Evolutionary conservation across 1,139 yeast species (phyloP), one percentile per base, ranked within the genome.

Genomic region (Hemisphaericaspora xylofermentans): DNA sequence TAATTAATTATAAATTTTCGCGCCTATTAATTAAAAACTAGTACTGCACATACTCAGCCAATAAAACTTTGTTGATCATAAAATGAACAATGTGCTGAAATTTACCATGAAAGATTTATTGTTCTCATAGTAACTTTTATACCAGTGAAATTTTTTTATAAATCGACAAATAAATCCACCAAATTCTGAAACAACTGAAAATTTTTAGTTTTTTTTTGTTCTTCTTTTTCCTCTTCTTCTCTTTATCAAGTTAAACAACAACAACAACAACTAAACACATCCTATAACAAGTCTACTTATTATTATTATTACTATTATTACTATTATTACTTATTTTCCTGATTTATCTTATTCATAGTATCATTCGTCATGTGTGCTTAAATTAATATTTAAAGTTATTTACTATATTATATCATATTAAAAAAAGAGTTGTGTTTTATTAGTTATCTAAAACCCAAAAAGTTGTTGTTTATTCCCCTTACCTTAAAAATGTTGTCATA

Each of bases 291-390:
- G 36, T 40, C 33, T 21, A 21, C 8, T 6, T 21, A 21, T 8
- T 24, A 40, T 33, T 39, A 44, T 7, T 7, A 2, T 45, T 48
- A 35, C 36, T 43, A 36, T 34, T 40, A 36, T 18, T 19, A 28
- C 15, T 34, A 31, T 43, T 39, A 42, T 45, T 39, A 39, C 39
- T 47, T 45, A 43, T 44, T 48, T 50, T 47, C 48, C 50, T 50
- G 45, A 36, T 14, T 27, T 27, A 27, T 16, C 30, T 16, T 27
- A 35, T 32, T 25, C n/a, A 27, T 25, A 39, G 26, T 34, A 39
- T 40, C 14, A 41, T 42, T 42, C 48, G 60, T 56, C 52, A 65
- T 65, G 71, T 63, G 64, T 61, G 67, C 66, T 55, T 65, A 64
- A 65, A 63, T 59, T 53, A 7, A 24, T 24, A 7, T 24, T 24